phyloP scores from a whole-genome alignment of 768 basidiomycete species.

The Leucosporidium yakuticum region DNA sequence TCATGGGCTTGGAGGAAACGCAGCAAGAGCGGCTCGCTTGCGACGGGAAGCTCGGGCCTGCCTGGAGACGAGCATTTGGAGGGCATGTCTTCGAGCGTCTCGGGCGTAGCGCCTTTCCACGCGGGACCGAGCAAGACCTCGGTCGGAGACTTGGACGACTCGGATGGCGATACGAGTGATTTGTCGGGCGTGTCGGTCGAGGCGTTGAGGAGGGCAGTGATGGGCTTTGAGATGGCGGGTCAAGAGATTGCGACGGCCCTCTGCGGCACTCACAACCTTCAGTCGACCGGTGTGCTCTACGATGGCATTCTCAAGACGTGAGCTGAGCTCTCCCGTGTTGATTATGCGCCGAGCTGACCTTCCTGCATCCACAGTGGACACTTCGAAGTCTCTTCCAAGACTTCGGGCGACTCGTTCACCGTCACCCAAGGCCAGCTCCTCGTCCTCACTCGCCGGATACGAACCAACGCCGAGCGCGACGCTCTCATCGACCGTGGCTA shows the following conservation, averaged over 20 bases:
- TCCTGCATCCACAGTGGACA: constrained; percentile 16
- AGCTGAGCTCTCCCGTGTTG: neutral
- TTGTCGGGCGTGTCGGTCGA: neutral
- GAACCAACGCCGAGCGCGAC: constrained; percentile 25
- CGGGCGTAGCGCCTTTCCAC: too few relatives aligned
- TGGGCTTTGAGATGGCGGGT: constrained; percentile 26
- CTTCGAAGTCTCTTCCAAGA: constrained; percentile 25
- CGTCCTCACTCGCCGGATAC: constrained; percentile 24
- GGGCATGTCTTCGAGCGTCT: too few relatives aligned
- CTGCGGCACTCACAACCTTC: constrained; percentile 3
- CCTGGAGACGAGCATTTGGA: too few relatives aligned
- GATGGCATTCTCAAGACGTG: constrained; percentile 32
- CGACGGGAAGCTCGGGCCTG: neutral
- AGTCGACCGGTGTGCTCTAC: constrained; percentile 19
- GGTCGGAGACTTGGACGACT: neutral
- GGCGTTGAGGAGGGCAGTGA: constrained; percentile 5
- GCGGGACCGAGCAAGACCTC: neutral
- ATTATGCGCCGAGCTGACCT: neutral
- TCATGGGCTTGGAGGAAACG: constrained; percentile 25
- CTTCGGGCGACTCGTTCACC: constrained; percentile 22
- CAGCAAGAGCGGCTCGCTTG: neutral
- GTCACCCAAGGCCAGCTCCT: constrained; percentile 34
- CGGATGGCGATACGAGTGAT: neutral
- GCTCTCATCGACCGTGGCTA: constrained; percentile 23
- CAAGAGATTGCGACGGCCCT: constrained; percentile 22